Percentiles rank a stretch among this genome's conserved stretches.
Conservation (phyloP, 2,329 filamentous ascomycete species). For the Aureobasidium melanogenum region DNA sequence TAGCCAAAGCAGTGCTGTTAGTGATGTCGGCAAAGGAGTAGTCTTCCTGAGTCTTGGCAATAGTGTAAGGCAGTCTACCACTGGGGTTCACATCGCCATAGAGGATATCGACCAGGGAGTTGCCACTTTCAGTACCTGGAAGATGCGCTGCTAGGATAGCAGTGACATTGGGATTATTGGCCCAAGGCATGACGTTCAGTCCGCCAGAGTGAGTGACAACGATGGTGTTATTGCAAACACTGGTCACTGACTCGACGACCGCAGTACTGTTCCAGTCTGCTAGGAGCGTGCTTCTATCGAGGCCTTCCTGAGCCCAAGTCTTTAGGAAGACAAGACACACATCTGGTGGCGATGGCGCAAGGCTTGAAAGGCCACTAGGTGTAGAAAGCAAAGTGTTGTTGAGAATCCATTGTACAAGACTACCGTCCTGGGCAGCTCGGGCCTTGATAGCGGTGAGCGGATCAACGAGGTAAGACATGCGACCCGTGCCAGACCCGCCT, state of each 20-base stretch:
- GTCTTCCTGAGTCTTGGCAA: conserved; percentile 28
- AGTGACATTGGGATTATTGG: conserved; percentile 34
- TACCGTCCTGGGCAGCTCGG: conserved; percentile 20
- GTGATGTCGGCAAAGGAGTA: conserved; percentile 26
- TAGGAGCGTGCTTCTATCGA: conserved; percentile 32
- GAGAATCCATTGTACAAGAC: conserved; percentile 38
- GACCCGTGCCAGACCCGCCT: conserved; percentile 34
- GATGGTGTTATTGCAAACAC: conserved; percentile 42
- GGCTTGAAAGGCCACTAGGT: conserved; percentile 20
- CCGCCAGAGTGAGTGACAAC: conserved; percentile 39
- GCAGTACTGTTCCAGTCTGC: conserved; percentile 35
- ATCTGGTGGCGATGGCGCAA: conserved; percentile 23
- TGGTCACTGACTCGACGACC: conserved; percentile 38
- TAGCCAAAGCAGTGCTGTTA: conserved; percentile 27
- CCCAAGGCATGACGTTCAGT: conserved; percentile 33
- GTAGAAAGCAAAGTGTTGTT: conserved; percentile 29
- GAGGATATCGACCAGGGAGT: conserved; percentile 32
- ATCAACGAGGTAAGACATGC: conserved; percentile 30
- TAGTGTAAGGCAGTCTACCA: conserved; percentile 31
- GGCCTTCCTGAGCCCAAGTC: conserved; percentile 40
- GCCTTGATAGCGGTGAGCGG: conserved; percentile 35
- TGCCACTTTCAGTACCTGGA: conserved; percentile 33
- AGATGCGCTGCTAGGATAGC: conserved; percentile 34
- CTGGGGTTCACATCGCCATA: conserved; percentile 28
- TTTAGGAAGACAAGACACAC: conserved; percentile 53